Evolutionary conservation across 208 protist genomes (phyloP).

Genomic region (Plasmodiophora brassicae): DNA sequence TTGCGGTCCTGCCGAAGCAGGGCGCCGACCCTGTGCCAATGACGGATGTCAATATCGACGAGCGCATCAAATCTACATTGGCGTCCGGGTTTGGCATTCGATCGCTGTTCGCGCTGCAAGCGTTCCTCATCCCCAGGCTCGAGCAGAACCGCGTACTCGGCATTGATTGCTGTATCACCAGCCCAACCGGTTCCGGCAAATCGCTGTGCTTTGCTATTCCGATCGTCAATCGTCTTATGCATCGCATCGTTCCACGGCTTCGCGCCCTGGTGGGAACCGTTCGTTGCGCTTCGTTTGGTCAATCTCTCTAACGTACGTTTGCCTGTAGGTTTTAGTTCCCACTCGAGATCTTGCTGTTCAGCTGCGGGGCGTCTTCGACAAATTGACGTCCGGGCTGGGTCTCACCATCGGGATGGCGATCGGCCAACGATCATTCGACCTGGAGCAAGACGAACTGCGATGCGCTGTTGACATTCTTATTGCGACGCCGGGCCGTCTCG

Average conservation of each 20-base stretch:
- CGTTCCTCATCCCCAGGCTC: neutral
- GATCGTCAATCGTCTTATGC: neutral
- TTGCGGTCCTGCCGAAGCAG: too few relatives aligned
- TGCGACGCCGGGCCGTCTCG: neutral
- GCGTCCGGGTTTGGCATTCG: neutral
- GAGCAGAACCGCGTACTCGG: neutral
- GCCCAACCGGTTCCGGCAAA: neutral
- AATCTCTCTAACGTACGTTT: neutral
- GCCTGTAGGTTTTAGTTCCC: slow-evolving; percentile 17
- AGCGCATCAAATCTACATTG: too few relatives aligned
- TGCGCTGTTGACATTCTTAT: neutral
- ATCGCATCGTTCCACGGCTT: slow-evolving; percentile 19
- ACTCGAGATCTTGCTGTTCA: slow-evolving; percentile 40
- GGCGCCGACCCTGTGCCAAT: too few relatives aligned
- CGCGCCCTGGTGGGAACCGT: slow-evolving; percentile 14
- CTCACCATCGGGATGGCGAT: neutral
- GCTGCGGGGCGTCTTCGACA: neutral
- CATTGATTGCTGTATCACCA: slow-evolving; percentile 1
- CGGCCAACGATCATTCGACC: neutral
- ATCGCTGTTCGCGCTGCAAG: neutral
- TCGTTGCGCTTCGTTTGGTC: neutral
- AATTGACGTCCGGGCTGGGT: neutral
- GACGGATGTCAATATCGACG: too few relatives aligned
- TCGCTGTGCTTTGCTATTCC: neutral
- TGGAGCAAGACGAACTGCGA: neutral